Percentiles rank a stretch among this genome's conserved stretches.
Conservation (phyloP, 805 yeast species). For the Nakazawaea ambrosiae region DNA sequence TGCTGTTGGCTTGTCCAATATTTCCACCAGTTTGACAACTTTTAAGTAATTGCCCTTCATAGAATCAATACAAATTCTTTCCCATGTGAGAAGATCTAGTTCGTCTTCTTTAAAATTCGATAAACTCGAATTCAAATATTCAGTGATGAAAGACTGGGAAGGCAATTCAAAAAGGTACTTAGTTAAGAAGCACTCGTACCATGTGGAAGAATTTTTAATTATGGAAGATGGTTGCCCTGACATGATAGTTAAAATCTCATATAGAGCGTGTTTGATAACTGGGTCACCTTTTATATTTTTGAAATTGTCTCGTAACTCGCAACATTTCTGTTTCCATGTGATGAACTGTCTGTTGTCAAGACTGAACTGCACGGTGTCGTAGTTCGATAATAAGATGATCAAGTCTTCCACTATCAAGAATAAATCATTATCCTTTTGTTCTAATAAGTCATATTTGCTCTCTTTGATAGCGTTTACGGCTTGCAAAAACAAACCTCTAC, state of each 20-base stretch:
- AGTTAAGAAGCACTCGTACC: slow-evolving; percentile 58
- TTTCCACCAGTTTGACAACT: slow-evolving; percentile 51
- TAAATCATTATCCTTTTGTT: slow-evolving; percentile 24
- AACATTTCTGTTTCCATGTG: slow-evolving; percentile 43
- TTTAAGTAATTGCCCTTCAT: slow-evolving; percentile 50
- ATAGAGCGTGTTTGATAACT: slow-evolving; percentile 28
- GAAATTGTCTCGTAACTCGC: slow-evolving; percentile 40
- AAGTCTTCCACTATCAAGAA: slow-evolving; percentile 35
- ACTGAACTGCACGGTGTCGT: slow-evolving; percentile 27
- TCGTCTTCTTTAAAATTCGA: slow-evolving; percentile 26
- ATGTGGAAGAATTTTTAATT: slow-evolving; percentile 40
- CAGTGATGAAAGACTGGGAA: slow-evolving; percentile 31
- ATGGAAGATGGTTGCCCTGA: slow-evolving; percentile 45
- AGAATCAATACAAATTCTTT: slow-evolving; percentile 46
- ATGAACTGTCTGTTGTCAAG: slow-evolving; percentile 33
- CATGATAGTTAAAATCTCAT: slow-evolving; percentile 34
- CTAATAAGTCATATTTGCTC: slow-evolving; percentile 35
- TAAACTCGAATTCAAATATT: slow-evolving; percentile 32
- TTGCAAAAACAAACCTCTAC: slow-evolving; percentile 55
- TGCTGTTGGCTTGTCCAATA: slow-evolving; percentile 55
- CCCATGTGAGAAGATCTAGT: slow-evolving; percentile 33
- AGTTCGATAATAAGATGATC: slow-evolving; percentile 29
- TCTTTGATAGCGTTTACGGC: slow-evolving; percentile 41
- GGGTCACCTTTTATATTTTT: slow-evolving; percentile 18
- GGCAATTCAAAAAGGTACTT: slow-evolving; percentile 49